Evolutionary conservation across 208 protist species (phyloP).

Genomic region (Leishmania amazonensis): DNA sequence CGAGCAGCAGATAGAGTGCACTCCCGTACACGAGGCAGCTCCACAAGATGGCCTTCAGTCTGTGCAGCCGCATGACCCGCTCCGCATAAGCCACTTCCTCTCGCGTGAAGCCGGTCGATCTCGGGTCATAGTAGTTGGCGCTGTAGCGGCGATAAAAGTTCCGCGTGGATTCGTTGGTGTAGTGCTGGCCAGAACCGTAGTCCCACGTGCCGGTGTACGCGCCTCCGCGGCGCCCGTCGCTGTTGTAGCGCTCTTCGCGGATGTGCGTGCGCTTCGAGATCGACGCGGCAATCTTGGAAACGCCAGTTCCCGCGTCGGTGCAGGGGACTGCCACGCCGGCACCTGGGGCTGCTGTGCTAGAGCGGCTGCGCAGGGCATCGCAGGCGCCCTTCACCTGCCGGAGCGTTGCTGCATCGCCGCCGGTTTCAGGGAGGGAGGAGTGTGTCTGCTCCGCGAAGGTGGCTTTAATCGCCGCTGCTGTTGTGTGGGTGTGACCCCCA

Average conservation of each 20-base stretch:
- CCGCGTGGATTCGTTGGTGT: constrained; percentile 41
- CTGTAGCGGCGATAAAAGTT: constrained; percentile 44
- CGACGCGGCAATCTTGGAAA: not conserved
- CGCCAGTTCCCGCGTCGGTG: not conserved
- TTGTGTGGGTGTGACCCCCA: constrained; percentile 16
- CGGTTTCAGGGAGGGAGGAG: constrained; percentile 41
- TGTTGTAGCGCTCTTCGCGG: constrained; percentile 22
- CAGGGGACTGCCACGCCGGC: not conserved
- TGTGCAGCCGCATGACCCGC: constrained; percentile 15
- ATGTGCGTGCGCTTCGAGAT: constrained; percentile 10
- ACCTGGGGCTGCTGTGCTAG: not conserved
- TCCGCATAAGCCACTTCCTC: constrained; percentile 36
- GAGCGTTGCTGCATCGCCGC: constrained; percentile 38
- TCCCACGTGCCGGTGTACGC: constrained; percentile 10
- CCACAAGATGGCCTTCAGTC: constrained; percentile 28
- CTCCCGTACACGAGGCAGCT: constrained; percentile 37
- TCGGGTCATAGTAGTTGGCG: constrained; percentile 30
- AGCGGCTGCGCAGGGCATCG: constrained; percentile 10
- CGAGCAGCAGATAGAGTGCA: constrained; percentile 35
- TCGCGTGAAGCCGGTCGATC: constrained; percentile 40
- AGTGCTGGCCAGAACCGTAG: constrained; percentile 18
- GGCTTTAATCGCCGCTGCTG: constrained; percentile 37
- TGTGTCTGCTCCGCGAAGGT: constrained; percentile 39
- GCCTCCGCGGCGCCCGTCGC: not conserved
- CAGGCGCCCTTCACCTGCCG: constrained; percentile 48